Base-by-base conservation (phyloP, 2,329 filamentous ascomycete species). In the Diplodia sapinea region DNA sequence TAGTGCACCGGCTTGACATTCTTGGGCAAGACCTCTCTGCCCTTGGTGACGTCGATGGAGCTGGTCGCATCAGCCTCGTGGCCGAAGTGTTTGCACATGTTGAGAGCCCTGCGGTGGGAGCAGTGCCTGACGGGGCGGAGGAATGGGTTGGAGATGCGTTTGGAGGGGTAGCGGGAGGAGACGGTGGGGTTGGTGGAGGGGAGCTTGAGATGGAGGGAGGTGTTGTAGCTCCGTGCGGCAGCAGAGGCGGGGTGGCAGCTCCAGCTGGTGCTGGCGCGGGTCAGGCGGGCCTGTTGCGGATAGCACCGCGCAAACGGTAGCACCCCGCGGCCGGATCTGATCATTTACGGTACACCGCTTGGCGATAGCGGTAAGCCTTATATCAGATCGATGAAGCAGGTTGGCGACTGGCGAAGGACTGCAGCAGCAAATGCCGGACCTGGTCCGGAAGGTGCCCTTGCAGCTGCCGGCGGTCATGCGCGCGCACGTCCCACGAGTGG, bases 1-100 rank as follows among this genome's bases (percentile, higher is more conserved):
- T 98, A 98, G 82, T 98, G 93, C 49, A 86, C 82, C n/a, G 94
- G 94, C 79, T 94, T 91, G 75, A 97, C 93, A 76, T 97, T 96
- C 80, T 89, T 89, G 64, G 94, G 95, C 73, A 98, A 86, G 71
- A 98, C 90, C 83, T 96, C 91, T 74, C 94, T 89, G 71, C 87
- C 88, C 72, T 86, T 85, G 64, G 85, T 80, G 73, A 90, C 83
- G 76, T 89, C 84, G 70, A 86, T 82, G 74, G 84, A 86, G 73
- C 85, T 82, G 70, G 82, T 83, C 66, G 84, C 83, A 70, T 87
- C 85, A 59, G 79, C 49, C 71, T 86, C 87, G 59, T 63, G 59
- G 31, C 31, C 47, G 73, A 83, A 83, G 70, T 86, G 82, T 78
- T 86, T 87, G 80, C 90, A 92, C 89, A 94, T 94, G 79, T 82